These are phyloP conservation scores for Pyrenochaeta sp. DNA, from an alignment of 2,329 filamentous ascomycete genomes.

Conservation along the genomic window DNA sequence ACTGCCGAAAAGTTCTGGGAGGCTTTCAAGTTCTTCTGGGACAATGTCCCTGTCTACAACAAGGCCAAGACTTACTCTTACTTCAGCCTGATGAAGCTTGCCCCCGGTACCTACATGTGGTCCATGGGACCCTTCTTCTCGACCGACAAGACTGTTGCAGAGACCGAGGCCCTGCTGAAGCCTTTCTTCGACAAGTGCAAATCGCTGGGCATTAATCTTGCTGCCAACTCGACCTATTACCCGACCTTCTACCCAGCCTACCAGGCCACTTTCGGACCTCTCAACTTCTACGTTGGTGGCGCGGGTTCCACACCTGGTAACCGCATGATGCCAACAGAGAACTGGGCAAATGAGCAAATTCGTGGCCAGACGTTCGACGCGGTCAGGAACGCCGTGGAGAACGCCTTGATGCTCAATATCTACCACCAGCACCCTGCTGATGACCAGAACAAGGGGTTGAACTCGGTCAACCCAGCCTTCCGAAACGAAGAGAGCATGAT, in stretches of 20 bases:
- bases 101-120: conserved; percentile 31
- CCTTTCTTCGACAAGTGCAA: conserved; percentile 32
- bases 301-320: conserved; percentile 39
- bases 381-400: conserved; percentile 30
- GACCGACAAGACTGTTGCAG: conserved; percentile 30
- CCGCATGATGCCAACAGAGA: conserved; percentile 45
- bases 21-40: conserved; percentile 28
- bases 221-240: conserved; percentile 28
- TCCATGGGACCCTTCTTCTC: conserved; percentile 38
- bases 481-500: conserved; percentile 34
- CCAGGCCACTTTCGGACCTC: conserved; percentile 33
- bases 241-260: conserved; percentile 40
- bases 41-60: conserved; percentile 33
- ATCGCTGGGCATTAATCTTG: conserved; percentile 33
- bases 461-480: conserved; percentile 42
- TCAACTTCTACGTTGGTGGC: conserved; percentile 38
- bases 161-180: conserved; percentile 31
- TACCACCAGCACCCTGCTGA: conserved; percentile 37
- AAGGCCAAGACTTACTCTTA: conserved; percentile 38
- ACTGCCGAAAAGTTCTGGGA: conserved; percentile 42
- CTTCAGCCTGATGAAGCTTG: conserved; percentile 33
- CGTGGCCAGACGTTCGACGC: conserved; percentile 36
- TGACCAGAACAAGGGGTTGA: conserved; percentile 24
- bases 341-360: conserved; percentile 37
- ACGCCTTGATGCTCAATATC: conserved; percentile 23